Evolutionary conservation across 106 monocot species (phyloP).

Genomic region (Dendrobium catenatum): DNA sequence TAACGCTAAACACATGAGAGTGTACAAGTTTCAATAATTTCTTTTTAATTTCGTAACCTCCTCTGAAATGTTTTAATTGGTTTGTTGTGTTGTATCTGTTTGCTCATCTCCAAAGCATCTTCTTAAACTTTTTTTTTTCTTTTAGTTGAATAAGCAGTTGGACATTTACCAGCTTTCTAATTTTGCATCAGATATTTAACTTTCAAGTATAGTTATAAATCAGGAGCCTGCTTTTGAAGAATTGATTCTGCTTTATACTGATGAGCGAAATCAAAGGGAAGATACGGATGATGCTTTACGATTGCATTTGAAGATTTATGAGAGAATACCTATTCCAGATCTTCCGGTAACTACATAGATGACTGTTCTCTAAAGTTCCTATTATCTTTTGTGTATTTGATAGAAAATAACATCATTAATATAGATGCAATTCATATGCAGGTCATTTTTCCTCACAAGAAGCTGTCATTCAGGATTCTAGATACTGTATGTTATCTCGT

Average conservation of each 20-base stretch:
- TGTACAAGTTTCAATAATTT: neutral
- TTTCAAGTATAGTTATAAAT: constrained; percentile 17
- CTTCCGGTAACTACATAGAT: constrained; percentile 49
- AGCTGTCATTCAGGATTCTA: constrained; percentile 88
- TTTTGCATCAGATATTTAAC: neutral
- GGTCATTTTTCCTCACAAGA: constrained; percentile 99
- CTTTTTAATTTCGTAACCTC: neutral
- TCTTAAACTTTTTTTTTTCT: too few species aligned
- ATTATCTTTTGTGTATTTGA: neutral
- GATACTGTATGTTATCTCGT: constrained; percentile 58
- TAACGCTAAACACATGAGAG: neutral
- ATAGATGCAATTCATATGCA: constrained; percentile 24
- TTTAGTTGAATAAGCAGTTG: neutral
- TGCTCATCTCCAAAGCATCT: too few species aligned
- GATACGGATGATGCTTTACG: constrained; percentile 24
- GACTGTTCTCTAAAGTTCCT: neutral
- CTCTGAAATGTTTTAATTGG: neutral
- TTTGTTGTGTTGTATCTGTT: too few species aligned
- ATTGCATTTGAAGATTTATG: constrained; percentile 85
- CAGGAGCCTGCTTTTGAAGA: constrained; percentile 99
- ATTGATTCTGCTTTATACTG: constrained; percentile 83
- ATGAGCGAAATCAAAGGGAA: constrained; percentile 34
- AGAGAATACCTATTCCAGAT: constrained; percentile 92
- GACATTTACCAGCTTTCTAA: neutral
- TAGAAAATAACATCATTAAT: constrained; percentile 6